These are phyloP conservation scores for Fusarium pilosicola DNA, from an alignment of 2,329 filamentous ascomycete genomes.

Conservation along the genomic window DNA sequence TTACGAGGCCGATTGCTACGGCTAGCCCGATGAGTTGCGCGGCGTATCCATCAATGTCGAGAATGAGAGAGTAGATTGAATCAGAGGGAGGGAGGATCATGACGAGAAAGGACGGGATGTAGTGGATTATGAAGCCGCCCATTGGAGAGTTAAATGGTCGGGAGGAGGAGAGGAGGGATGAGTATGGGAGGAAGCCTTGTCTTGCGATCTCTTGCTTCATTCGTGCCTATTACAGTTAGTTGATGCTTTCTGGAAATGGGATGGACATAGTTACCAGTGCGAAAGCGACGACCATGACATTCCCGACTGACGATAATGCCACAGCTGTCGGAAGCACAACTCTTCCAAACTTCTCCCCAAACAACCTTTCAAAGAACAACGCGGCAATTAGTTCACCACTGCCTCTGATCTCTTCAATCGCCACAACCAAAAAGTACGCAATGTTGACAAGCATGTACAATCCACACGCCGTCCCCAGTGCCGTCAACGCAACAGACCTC, in stretches of 20 bases:
- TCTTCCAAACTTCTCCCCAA: constrained; percentile 67
- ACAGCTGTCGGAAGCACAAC: constrained; percentile 70
- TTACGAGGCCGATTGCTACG: constrained; percentile 66
- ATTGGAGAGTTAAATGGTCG: constrained; percentile 74
- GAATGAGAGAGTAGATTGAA: constrained; percentile 77
- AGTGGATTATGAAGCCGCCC: constrained; percentile 75
- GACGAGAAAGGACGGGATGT: constrained; percentile 73
- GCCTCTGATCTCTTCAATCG: constrained; percentile 71
- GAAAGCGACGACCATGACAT: constrained; percentile 79
- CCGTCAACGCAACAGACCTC: constrained; percentile 68
- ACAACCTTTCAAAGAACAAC: constrained; percentile 72
- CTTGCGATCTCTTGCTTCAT: constrained; percentile 78
- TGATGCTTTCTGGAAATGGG: background rate
- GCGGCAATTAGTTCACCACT: constrained; percentile 76
- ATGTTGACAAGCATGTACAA: constrained; percentile 76
- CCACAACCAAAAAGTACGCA: constrained; percentile 70
- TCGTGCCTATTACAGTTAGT: constrained; percentile 60
- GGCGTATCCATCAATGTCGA: constrained; percentile 77
- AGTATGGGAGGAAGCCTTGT: constrained; percentile 75
- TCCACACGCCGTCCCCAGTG: constrained; percentile 68
- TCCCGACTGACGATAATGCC: constrained; percentile 73
- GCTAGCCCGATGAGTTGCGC: constrained; percentile 69
- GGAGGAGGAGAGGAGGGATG: constrained; percentile 69
- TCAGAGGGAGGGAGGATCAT: constrained; percentile 72
- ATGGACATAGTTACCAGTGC: constrained; percentile 58